Evolutionary conservation across 2,329 filamentous ascomycete genomes (phyloP), one percentile per base, ranked within the genome.

Genomic region (Kalmusia sp.): DNA sequence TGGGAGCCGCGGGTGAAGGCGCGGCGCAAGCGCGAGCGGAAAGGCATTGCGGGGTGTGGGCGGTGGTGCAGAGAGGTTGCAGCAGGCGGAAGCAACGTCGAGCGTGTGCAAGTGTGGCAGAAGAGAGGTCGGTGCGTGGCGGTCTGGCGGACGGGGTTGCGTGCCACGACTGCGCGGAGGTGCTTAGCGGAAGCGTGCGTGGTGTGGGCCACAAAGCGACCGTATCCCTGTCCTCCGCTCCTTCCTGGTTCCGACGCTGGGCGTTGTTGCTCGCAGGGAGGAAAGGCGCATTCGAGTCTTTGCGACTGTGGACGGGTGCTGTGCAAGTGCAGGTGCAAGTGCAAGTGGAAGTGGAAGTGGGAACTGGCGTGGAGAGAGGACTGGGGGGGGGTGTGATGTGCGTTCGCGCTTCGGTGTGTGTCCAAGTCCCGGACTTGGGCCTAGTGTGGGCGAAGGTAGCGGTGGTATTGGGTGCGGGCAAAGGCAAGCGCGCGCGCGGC

Each of bases 11-110:
- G 59, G 59, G 73, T 68, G 68, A 82, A 76, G 50, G 77, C 74
- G 43, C 74, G 72, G 61, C 76, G 78, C 54, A 80, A 69, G 62
- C 75, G 75, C 57, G 76, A 77, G 52, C 79, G 77, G 58, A 82
- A 73, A 22, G 53, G 43, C 53, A 55, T 55, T 45, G 49, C 30
- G 37, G 25, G 28, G 41, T 2, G 35, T 38, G 37, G 31, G 7
- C 9, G 25, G 30, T 17, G 24, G 27, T 33, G n/a, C 28, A 21
- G 38, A 8, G n/a, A 5, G 11, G 19, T 5, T 28, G 22, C 21
- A 17, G 37, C 3, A 14, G 8, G 21, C 19, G 15, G 25, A 27
- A 12, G 19, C 3, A 7, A 19, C 8, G 41, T n/a, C 34, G 50
- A 40, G 4, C 31, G 45, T 30, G 35, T 25, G 39, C 46, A 39